Base-by-base conservation (phyloP, 495 filamentous ascomycete species). In the Annulohypoxylon nitens region DNA sequence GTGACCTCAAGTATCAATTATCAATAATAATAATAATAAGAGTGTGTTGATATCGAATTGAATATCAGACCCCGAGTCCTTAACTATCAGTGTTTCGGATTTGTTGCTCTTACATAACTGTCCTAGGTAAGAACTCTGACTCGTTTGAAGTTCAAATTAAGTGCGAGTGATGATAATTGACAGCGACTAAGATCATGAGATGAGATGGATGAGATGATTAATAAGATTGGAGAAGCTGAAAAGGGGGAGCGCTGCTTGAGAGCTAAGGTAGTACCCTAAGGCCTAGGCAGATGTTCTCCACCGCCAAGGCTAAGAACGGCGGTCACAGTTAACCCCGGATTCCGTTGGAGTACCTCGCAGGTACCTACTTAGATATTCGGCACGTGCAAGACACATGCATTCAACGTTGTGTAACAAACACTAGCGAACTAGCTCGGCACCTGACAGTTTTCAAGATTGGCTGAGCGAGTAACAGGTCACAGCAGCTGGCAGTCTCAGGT, bases 241-340 rank as follows among this genome's bases (percentile, higher is more conserved):
- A n/a, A 54, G 9, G 23, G 50, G 50, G 50, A 26, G 11, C 9
- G 1, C 3, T 10, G 30, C 20, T 23, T 30, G 30, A 30, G 30
- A 30, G 30, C 30, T 30, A 30, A 6, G 1, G 30, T 30, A 30
- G 30, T 50, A 50, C 45, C 16, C 7, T 20, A 25, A 18, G 18
- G 25, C 47, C 18, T 51, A 50, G 10, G 10, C 16, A 47, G 11
- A n/a, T 47, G 5, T 2, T 26, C 48, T 14, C 48, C 48, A 51
- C 48, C 25, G 48, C 20, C 48, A 51, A 51, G 48, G 30, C 5
- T 4, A 30, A 30, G 30, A 51, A 25, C 18, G 48, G 18, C 71
- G 65, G 70, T 23, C 61, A 65, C 45, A 69, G 60, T 57, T 57
- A 74, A 70, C 66, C 71, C 71, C 71, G 71, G 71, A 74, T 74